Evolutionary conservation across 352 stramenopile genomes (phyloP), one percentile per base, ranked within the genome.

Genomic region (Pythium guiyangense): DNA sequence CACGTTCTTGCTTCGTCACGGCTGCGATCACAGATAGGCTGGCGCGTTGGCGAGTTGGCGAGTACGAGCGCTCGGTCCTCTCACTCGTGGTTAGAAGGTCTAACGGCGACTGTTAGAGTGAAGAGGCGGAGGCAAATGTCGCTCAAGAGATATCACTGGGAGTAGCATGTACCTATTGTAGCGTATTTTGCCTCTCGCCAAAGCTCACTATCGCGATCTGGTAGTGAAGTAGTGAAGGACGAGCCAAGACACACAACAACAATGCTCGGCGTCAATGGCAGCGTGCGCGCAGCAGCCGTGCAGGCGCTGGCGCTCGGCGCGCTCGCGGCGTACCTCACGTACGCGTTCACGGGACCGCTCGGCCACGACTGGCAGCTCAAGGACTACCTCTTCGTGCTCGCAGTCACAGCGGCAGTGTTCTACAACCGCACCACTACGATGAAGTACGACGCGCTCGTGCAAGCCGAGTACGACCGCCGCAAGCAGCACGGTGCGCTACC

Each of bases 341-440:
- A 66, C 44, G 43, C 63, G 26, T 72, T 74, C 62, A 77, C 75
- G 4, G 70, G 64, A 15, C 63, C 58, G 18, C 58, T 71, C 20
- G 69, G 71, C 2, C 47, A 70, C 17, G 57, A 66, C 17, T 91
- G 79, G 77, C 55, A 67, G 18, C 37, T 66, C 9, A 85, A 87
- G 57, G 77, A 91, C 62, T 83, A 76, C 42, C 46, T 69, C 27
- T 91, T 91, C 54, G 79, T 91, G 47, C 56, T 71, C 47, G 77
- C 69, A 2, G 77, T 91, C 11, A 64, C 68, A 42, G 60, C 54
- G 26, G 72, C 73, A n/a, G 77, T 87, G 1, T 72, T 88, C 35
- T 66, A 85, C 55, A 76, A 81, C 52, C 71, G 81, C 20, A 46
- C 71, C n/a, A 70, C 65, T 26, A 79, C 72, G 40, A 77, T 69